Evolutionary conservation across 1,284 basidiomycete species (phyloP).

Genomic region (Marasmius sp.): DNA sequence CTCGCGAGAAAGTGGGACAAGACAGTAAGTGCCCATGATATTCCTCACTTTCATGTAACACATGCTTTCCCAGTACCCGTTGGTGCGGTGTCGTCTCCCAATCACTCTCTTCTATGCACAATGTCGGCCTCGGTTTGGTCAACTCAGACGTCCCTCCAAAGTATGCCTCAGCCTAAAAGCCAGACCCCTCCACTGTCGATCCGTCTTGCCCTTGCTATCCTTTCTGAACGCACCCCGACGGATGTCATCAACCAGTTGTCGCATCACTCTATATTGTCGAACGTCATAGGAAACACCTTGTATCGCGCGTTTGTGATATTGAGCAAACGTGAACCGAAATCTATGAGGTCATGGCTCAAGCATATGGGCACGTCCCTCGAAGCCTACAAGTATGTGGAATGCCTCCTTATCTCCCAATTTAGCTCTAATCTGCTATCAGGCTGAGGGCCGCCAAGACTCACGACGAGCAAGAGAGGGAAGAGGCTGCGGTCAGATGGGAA

Average conservation of each 20-base stretch:
- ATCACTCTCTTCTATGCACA: constrained; percentile 51
- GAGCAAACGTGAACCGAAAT: constrained; percentile 36
- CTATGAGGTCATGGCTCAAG: constrained; percentile 33
- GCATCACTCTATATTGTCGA: constrained; percentile 34
- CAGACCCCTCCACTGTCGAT: constrained; percentile 26
- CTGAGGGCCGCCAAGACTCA: constrained; percentile 30
- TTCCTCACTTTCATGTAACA: constrained; percentile 2
- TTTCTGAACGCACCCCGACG: constrained; percentile 44
- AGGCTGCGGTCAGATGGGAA: constrained; percentile 47
- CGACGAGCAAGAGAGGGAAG: constrained; percentile 36
- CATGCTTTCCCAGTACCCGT: constrained; percentile 40
- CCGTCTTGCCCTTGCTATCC: constrained; percentile 42
- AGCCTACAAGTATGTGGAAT: constrained; percentile 47
- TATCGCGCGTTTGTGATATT: constrained; percentile 42
- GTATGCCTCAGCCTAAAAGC: constrained; percentile 15
- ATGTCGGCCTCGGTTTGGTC: constrained; percentile 43
- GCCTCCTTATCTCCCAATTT: constrained; percentile 5
- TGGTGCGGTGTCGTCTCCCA: constrained; percentile 53
- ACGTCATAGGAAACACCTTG: constrained; percentile 43
- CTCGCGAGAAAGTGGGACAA: constrained; percentile 40
- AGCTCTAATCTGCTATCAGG: constrained; percentile 25
- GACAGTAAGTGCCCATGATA: constrained; percentile 40
- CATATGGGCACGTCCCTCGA: constrained; percentile 58
- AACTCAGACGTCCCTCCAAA: constrained; percentile 33
- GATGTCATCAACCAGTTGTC: constrained; percentile 57